Conservation (phyloP, 352 stramenopile genomes). For the Aphanomyces stellatus region DNA sequence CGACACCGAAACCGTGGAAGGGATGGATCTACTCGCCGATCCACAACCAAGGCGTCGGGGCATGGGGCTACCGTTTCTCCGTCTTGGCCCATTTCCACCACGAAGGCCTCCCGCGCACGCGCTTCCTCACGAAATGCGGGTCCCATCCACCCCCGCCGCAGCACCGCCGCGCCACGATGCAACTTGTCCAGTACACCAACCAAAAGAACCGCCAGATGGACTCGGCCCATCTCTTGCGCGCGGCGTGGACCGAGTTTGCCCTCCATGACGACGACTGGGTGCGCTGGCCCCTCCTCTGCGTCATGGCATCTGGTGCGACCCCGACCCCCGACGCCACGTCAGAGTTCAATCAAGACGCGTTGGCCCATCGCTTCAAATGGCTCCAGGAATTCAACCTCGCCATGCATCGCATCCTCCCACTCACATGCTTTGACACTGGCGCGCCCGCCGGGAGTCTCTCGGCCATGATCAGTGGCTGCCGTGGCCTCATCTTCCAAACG, state of each 20-base stretch:
- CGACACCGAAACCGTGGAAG: background rate
- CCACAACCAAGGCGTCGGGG: background rate
- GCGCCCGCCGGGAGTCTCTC: background rate
- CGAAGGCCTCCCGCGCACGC: background rate
- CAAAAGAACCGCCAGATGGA: constrained; percentile 46
- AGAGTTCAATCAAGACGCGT: constrained; percentile 28
- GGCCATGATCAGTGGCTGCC: background rate
- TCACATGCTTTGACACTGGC: constrained; percentile 29
- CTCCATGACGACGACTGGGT: constrained; percentile 48
- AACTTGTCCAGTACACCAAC: constrained; percentile 73
- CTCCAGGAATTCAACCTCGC: constrained; percentile 64
- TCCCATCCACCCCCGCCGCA: background rate
- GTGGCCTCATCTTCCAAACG: constrained; percentile 52
- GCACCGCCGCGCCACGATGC: constrained; percentile 20
- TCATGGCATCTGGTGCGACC: constrained; percentile 35
- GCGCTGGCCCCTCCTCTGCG: constrained; percentile 57
- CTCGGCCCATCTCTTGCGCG: constrained; percentile 40
- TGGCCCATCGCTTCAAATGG: constrained; percentile 57
- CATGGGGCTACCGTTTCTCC: constrained; percentile 66
- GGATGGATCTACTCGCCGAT: constrained; percentile 15
- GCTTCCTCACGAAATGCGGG: background rate
- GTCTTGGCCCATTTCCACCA: constrained; percentile 59
- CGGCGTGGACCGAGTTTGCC: constrained; percentile 49
- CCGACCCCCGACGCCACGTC: background rate
- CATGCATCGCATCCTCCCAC: constrained; percentile 50